phyloP scores from a whole-genome alignment of 164 flowering plant genomes.

The Euptelea pleiosperma region DNA sequence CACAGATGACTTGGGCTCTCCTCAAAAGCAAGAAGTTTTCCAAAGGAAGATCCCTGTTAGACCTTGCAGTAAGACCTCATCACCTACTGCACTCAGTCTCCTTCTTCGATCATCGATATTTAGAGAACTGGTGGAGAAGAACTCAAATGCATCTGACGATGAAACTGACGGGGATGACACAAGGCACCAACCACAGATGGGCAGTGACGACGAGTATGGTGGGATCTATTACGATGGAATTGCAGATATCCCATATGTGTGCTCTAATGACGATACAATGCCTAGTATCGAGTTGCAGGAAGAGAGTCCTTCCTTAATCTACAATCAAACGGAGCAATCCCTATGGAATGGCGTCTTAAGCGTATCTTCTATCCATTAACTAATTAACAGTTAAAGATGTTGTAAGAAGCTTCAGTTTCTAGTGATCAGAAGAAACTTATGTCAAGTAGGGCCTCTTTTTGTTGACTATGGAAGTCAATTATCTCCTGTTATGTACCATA shows the following conservation, averaged over 20 bases:
- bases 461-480: too few species aligned
- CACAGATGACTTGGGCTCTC: slow-evolving; percentile 14
- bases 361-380: slow-evolving; percentile 18
- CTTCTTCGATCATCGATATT: slow-evolving; percentile 51
- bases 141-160: slow-evolving; percentile 17
- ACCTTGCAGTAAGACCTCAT: slow-evolving; percentile 25
- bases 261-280: slow-evolving; percentile 8
- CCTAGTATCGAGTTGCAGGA: slow-evolving; percentile 24
- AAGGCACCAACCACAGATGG: slow-evolving; percentile 7
- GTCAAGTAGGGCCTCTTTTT: too few species aligned
- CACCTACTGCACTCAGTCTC: slow-evolving; percentile 46
- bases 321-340: slow-evolving; percentile 10
- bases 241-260: slow-evolving; percentile 6
- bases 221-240: slow-evolving; percentile 15
- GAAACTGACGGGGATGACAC: slow-evolving; percentile 18
- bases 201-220: slow-evolving; percentile 14
- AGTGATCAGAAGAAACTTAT: too few species aligned
- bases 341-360: slow-evolving; percentile 17
- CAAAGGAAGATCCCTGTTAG: slow-evolving; percentile 21
- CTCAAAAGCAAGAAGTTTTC: slow-evolving; percentile 24
- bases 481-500: too few species aligned
- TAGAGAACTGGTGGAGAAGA: slow-evolving; percentile 47
- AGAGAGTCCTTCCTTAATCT: slow-evolving; percentile 15
- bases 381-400: too few species aligned
- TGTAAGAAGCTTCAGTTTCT: too few species aligned